A percentile compares a stretch with the other conserved stretches of the same genome.
Conservation (phyloP, 768 basidiomycete species). For the Boletus tylopilopsis region DNA sequence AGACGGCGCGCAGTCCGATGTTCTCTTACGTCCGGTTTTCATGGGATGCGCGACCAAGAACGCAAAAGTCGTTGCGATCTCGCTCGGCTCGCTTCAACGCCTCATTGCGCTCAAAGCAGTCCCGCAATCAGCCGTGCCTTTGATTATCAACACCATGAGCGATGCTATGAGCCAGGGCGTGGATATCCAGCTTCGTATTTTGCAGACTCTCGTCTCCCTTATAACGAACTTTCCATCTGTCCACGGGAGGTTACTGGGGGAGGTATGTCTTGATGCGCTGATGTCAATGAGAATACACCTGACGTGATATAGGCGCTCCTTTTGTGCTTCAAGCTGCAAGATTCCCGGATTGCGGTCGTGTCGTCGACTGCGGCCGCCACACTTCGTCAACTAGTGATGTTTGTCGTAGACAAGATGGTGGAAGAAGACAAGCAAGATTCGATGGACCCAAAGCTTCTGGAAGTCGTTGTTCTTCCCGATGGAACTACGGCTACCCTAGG, state of each 20-base stretch:
- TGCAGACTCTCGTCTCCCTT: constrained; percentile 88
- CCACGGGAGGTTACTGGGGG: constrained; percentile 74
- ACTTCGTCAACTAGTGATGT: constrained; percentile 94
- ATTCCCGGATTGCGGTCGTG: constrained; percentile 93
- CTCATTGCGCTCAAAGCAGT: constrained; percentile 86
- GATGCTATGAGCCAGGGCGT: constrained; percentile 92
- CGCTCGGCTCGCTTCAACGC: constrained; percentile 86
- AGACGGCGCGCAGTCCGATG: constrained; percentile 80
- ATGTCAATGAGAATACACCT: background rate
- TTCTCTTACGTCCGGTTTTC: constrained; percentile 82
- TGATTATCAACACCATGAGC: constrained; percentile 80
- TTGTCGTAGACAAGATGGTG: constrained; percentile 92
- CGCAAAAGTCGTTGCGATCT: constrained; percentile 90
- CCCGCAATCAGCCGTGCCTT: constrained; percentile 70
- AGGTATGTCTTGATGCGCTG: constrained; percentile 49
- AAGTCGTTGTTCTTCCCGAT: constrained; percentile 60
- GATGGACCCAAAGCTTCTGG: constrained; percentile 12
- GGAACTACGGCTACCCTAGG: constrained; percentile 60
- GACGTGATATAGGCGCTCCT: constrained; percentile 63
- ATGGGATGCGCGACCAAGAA: constrained; percentile 94
- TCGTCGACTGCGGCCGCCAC: constrained; percentile 97
- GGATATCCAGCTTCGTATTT: constrained; percentile 91
- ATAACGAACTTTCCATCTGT: constrained; percentile 85
- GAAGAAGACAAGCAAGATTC: constrained; percentile 59
- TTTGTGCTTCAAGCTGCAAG: constrained; percentile 94